A percentile compares a stretch with the other conserved stretches of the same genome.
Evolutionary conservation across 352 stramenopile species (phyloP).

Genomic region (Globisporangium cederbergense): DNA sequence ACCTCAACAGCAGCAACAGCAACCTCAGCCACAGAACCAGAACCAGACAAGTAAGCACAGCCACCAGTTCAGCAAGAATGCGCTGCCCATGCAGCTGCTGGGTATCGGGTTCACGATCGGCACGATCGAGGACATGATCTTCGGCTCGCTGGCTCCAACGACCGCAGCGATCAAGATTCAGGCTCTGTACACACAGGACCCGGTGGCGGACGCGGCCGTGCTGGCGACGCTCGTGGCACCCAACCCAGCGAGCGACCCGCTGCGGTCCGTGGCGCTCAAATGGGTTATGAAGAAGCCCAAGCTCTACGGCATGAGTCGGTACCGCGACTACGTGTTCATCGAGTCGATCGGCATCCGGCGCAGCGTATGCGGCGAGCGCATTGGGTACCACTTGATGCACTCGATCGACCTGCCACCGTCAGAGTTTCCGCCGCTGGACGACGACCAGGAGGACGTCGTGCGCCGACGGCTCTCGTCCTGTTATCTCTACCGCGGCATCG

Average conservation of each 20-base stretch:
- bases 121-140: slow-evolving; percentile 27
- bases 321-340: slow-evolving; percentile 23
- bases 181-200: slow-evolving; percentile 20
- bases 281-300: slow-evolving; percentile 23
- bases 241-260: slow-evolving; percentile 12
- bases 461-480: slow-evolving; percentile 16
- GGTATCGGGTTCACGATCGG: slow-evolving; percentile 19
- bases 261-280: slow-evolving; percentile 22
- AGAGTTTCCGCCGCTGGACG: slow-evolving; percentile 12
- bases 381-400: slow-evolving; percentile 33
- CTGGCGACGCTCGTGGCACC: slow-evolving; percentile 16
- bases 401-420: slow-evolving; percentile 27
- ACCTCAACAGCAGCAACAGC: background rate
- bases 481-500: slow-evolving; percentile 19
- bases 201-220: slow-evolving; percentile 20
- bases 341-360: slow-evolving; percentile 24
- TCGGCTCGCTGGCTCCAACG: slow-evolving; percentile 14
- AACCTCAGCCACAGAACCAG: background rate
- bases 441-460: slow-evolving; percentile 15
- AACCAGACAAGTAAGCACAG: background rate
- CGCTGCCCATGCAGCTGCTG: slow-evolving; percentile 23
- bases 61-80: background rate
- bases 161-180: slow-evolving; percentile 25
- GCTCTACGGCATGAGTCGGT: slow-evolving; percentile 18
- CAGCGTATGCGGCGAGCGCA: slow-evolving; percentile 17